Evolutionary conservation across 768 basidiomycete genomes (phyloP).

Genomic region (Auricularia heimuer): DNA sequence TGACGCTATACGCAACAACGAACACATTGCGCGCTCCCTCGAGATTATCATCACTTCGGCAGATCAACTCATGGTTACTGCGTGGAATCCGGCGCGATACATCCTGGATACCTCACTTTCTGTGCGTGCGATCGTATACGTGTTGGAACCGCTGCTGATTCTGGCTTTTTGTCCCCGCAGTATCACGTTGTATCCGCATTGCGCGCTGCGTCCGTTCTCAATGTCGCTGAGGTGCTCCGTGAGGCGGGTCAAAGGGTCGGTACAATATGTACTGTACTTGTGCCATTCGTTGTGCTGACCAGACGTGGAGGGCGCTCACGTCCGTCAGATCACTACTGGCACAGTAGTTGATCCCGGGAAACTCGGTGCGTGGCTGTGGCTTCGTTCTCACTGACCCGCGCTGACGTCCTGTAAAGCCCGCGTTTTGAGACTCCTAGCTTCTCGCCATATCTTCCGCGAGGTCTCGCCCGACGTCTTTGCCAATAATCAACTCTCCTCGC

Average conservation of each 20-base stretch:
- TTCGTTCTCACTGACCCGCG: background rate
- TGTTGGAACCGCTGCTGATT: background rate
- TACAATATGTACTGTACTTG: background rate
- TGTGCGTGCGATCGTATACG: background rate
- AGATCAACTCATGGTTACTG: background rate
- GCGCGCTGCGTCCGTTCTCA: background rate
- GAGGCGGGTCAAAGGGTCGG: background rate
- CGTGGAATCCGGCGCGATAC: background rate
- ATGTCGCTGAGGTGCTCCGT: background rate
- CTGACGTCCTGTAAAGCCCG: slow-evolving; percentile 12
- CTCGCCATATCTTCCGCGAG: slow-evolving; percentile 22
- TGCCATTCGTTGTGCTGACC: background rate
- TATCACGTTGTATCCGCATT: background rate
- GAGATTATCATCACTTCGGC: background rate
- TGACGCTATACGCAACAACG: background rate
- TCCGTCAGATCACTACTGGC: slow-evolving; percentile 27
- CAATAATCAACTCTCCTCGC: slow-evolving; percentile 17
- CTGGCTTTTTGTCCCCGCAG: background rate
- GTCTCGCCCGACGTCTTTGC: slow-evolving; percentile 22
- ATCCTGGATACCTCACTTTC: background rate
- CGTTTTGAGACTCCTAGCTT: slow-evolving; percentile 20
- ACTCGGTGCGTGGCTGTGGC: slow-evolving; percentile 20
- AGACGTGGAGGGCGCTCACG: slow-evolving; percentile 18
- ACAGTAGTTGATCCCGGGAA: slow-evolving; percentile 23
- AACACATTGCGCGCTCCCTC: background rate